phyloP scores from a whole-genome alignment of 1,284 basidiomycete genomes.

The Melampsora americana region DNA sequence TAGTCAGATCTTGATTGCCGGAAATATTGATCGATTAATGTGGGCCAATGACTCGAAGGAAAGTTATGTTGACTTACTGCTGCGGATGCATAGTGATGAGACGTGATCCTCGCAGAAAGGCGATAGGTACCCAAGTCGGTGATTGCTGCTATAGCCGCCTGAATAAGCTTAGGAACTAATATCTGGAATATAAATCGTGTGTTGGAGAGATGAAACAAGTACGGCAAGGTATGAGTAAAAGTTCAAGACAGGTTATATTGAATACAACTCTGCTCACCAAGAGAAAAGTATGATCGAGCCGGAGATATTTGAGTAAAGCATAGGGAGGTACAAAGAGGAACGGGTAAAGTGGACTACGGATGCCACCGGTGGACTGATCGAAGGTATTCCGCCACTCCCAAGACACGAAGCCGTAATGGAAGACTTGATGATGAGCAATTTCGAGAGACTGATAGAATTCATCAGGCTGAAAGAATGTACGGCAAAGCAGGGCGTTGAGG shows the following conservation, averaged over 20 bases:
- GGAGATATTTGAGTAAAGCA: slow-evolving; percentile 63
- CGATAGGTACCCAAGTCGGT: slow-evolving; percentile 74
- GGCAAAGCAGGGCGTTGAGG: slow-evolving; percentile 64
- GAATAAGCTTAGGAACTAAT: slow-evolving; percentile 69
- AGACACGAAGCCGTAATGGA: slow-evolving; percentile 84
- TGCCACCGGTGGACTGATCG: slow-evolving; percentile 61
- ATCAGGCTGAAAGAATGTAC: slow-evolving; percentile 93
- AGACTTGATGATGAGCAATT: slow-evolving; percentile 81
- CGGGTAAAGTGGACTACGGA: slow-evolving; percentile 54
- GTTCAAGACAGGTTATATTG: slow-evolving; percentile 19
- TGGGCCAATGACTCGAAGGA: neutral
- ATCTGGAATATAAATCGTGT: slow-evolving; percentile 50
- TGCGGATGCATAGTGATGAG: slow-evolving; percentile 62
- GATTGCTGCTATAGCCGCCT: slow-evolving; percentile 72
- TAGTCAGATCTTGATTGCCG: slow-evolving; percentile 10
- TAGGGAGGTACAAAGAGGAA: slow-evolving; percentile 73
- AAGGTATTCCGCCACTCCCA: slow-evolving; percentile 87
- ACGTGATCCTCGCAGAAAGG: slow-evolving; percentile 65
- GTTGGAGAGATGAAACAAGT: neutral
- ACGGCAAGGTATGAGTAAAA: slow-evolving; percentile 29
- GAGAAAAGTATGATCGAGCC: slow-evolving; percentile 60
- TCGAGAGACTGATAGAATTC: slow-evolving; percentile 95
- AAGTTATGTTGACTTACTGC: slow-evolving; percentile 59
- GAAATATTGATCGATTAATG: neutral
- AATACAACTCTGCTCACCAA: slow-evolving; percentile 59